Evolutionary conservation across 495 filamentous ascomycete genomes (phyloP).

Genomic region (Amphirosellinia nigrospora): DNA sequence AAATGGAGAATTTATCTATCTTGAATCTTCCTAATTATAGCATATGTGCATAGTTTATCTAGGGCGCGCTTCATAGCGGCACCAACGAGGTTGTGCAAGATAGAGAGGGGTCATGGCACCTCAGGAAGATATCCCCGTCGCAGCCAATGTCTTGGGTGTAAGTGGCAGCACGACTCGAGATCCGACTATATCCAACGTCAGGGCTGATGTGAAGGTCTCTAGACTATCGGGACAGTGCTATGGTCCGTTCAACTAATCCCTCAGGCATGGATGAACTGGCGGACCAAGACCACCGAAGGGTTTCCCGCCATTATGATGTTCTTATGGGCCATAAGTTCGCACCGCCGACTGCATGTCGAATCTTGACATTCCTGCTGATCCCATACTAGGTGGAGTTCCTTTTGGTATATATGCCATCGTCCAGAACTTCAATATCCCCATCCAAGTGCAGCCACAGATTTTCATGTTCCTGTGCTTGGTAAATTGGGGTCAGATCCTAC

Average conservation of each 20-base stretch:
- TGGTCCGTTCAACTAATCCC: slow-evolving; percentile 58
- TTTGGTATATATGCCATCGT: slow-evolving; percentile 51
- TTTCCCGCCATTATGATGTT: slow-evolving; percentile 77
- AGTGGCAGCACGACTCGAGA: slow-evolving; percentile 25
- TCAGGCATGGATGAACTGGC: slow-evolving; percentile 68
- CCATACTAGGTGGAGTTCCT: slow-evolving; percentile 49
- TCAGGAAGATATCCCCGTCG: slow-evolving; percentile 50
- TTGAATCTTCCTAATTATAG: no score
- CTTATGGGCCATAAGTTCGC: slow-evolving; percentile 71
- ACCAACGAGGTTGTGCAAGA: background rate
- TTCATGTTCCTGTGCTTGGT: slow-evolving; percentile 70
- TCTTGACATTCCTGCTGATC: slow-evolving; percentile 4
- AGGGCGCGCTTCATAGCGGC: no score
- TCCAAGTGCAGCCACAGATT: slow-evolving; percentile 76
- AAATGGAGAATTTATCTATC: background rate
- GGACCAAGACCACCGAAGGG: slow-evolving; percentile 72
- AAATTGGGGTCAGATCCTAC: slow-evolving; percentile 69
- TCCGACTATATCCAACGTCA: background rate
- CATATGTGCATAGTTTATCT: no score
- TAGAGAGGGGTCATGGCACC: slow-evolving; percentile 44
- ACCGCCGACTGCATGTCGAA: background rate
- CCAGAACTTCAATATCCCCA: slow-evolving; percentile 74
- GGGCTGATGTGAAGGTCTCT: slow-evolving; percentile 9
- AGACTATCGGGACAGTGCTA: slow-evolving; percentile 39
- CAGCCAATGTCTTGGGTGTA: slow-evolving; percentile 59